Evolutionary conservation across 805 yeast species (phyloP), one percentile per base, ranked within the genome.

Genomic region (Kazachstania viticola): DNA sequence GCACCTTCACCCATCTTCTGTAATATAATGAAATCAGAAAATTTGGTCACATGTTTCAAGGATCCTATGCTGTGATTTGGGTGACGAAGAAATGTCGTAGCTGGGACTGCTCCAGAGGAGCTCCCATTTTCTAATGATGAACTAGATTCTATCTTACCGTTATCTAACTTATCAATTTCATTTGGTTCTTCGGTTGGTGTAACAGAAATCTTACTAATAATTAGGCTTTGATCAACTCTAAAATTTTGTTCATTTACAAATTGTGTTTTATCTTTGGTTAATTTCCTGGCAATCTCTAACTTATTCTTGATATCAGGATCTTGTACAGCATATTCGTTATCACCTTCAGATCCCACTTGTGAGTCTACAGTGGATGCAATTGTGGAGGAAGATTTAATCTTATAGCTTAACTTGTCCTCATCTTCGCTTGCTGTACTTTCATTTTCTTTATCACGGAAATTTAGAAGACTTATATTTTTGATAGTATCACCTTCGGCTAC

Each of bases 1-100:
- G 97, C 95, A 24, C 98, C 98, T 54, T 81, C 88, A 1, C 98
- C 98, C 75, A 91, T 73, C 39, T 75, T 73, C 51, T 81, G 79
- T 27, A 84, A 28, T 1, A 81, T 69, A 1, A 61, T 56, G 45
- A 83, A 91, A 51, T 85, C 94, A 0, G 67, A 53, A 40, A 83
- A 69, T 38, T 73, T 71, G 51, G 82, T 82, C 14, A 69, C 74
- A 33, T 95, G 68, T 46, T 91, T 71, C 34, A 64, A 62, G 5
- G 66, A 61, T 2, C 96, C 96, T 38, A 78, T 69, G 24, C 59
- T 51, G 28, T 37, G 38, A 38, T 37, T 47, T 1, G 60, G 56
- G 9, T 37, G 43, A 25, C 28, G 32, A 32, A 41, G 29, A 23
- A 45, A 39, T 27, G 44, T 37, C 5, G 41, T 40, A 9, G 29